Evolutionary conservation across 768 basidiomycete species (phyloP).

Genomic region (Scleroderma citrinum): DNA sequence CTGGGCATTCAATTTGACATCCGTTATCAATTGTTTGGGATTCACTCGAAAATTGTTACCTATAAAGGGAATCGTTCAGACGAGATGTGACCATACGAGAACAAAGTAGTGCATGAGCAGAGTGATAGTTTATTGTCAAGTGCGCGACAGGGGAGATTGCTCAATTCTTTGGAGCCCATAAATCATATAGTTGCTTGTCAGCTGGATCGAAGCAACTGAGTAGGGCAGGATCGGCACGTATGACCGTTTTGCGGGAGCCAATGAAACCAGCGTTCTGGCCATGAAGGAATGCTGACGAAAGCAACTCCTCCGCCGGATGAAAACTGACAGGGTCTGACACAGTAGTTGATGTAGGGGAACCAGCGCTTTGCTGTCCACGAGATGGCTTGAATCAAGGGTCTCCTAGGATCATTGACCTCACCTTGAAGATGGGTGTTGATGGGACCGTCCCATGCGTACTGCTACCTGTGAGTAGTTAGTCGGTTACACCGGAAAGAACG

Average conservation of each 20-base stretch:
- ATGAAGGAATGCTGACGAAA: slow-evolving; percentile 9
- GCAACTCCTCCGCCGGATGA: slow-evolving; percentile 12
- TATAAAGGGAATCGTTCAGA: no score
- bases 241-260: slow-evolving; percentile 34
- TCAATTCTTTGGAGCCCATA: slow-evolving; percentile 55
- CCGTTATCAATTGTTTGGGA: no score
- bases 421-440: slow-evolving; percentile 12
- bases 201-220: slow-evolving; percentile 69
- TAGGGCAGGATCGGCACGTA: slow-evolving; percentile 62
- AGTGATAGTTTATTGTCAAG: not conserved
- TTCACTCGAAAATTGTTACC: no score
- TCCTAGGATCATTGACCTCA: slow-evolving; percentile 8
- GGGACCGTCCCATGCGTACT: not conserved
- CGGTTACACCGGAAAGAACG: not conserved
- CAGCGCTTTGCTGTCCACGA: slow-evolving; percentile 10
- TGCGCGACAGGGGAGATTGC: not conserved
- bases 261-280: slow-evolving; percentile 16
- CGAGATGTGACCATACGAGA: no score
- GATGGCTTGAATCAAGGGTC: not conserved
- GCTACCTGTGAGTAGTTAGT: slow-evolving; percentile 2
- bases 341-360: slow-evolving; percentile 27
- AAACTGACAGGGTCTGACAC: slow-evolving; percentile 26
- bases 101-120: no score
- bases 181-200: slow-evolving; percentile 71
- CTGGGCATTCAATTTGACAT: no score